Evolutionary conservation across 257 asterid species (phyloP), one percentile per base, ranked within the genome.

Genomic region (Plantago major): DNA sequence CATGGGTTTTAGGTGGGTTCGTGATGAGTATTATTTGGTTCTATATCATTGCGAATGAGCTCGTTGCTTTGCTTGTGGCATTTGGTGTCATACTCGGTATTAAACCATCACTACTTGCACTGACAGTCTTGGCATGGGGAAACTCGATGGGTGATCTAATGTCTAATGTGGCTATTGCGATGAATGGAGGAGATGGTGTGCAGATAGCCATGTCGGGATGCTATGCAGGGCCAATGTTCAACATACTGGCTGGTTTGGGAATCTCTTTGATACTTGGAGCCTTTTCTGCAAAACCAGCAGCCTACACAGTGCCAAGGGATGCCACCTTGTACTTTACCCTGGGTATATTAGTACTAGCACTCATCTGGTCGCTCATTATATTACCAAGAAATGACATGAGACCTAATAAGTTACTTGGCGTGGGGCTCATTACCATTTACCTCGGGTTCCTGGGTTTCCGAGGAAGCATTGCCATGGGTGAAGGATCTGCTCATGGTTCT

Each of bases 171-270:
- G 90, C 91, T 0, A 74, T 89, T 70, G 95, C 97, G 0, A 61
- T 69, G 79, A 89, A 74, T 5, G 82, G 86, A 0, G 70, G 75
- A 14, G 76, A 79, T 9, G 94, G 97, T 1, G 78, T 84, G 66
- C 97, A 89, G 79, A 81, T 86, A 53, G 95, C 97, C 18, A 82
- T 86, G 67, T 84, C 97, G 0, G 97, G 97, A 14, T 82, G 86
- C 64, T 89, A 71, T 53, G 97, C 94, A 0, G 97, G 97, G 42
- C 95, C 95, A 0, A 86, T 89, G 97, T 89, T 89, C 81, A 89
- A 86, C 72, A 81, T 81, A 4, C 76, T 89, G 33, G 77, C 66
- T 5, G 97, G 97, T 51, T 70, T 89, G 67, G 97, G 97, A 2
- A 22, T 84, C 43, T 86, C 97, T 8, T 53, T 89, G 77, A 78